Evolutionary conservation across 441 rosid species (phyloP).

Genomic region (Geranium incanum): DNA sequence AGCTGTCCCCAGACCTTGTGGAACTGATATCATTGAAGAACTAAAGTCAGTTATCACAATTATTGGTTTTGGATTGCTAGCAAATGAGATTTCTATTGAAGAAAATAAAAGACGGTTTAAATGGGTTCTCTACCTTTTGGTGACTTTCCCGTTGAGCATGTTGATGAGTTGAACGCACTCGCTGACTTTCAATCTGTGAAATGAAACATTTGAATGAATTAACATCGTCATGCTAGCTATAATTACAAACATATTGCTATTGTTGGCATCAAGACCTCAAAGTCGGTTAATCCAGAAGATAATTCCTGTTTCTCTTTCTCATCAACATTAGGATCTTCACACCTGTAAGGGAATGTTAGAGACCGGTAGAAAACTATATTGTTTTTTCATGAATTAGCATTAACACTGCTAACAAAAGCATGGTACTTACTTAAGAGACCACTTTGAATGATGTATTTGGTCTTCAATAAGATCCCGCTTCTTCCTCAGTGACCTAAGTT

Average conservation of each 20-base stretch:
- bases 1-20: constrained; percentile 97
- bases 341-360: constrained; percentile 32
- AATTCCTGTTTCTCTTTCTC: constrained; percentile 36
- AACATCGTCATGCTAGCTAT: not conserved
- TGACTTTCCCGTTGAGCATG: constrained; percentile 66
- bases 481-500: constrained; percentile 67
- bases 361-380: not conserved
- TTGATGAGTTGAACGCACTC: constrained; percentile 60
- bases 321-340: constrained; percentile 36
- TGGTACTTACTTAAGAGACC: constrained; percentile 68
- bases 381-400: not conserved
- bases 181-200: constrained; percentile 40
- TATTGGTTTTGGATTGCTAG: not conserved
- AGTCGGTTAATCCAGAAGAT: constrained; percentile 30
- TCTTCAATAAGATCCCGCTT: constrained; percentile 87
- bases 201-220: constrained; percentile 9
- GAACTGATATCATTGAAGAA: constrained; percentile 39
- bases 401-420: not conserved
- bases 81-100: not conserved
- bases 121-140: constrained; percentile 44
- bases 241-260: not conserved
- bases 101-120: not conserved
- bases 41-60: not conserved
- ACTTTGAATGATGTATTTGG: constrained; percentile 64
- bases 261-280: constrained; percentile 41